phyloP scores from a whole-genome alignment of 2,329 filamentous ascomycete species.

The Ophiostoma tasmaniense region DNA sequence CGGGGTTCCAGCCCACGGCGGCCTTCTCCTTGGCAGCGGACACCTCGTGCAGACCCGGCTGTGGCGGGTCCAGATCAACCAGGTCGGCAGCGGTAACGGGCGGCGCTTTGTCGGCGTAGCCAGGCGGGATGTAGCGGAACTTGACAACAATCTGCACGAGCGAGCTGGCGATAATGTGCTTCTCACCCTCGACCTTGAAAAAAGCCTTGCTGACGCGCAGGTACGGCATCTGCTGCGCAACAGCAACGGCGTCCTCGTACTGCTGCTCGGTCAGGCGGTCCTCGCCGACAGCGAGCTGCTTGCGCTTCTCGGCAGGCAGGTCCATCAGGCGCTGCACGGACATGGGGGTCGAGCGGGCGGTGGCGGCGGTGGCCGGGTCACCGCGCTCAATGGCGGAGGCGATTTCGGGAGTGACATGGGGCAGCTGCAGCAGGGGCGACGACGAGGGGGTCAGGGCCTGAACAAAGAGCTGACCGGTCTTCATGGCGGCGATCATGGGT shows the following conservation, averaged over 20 bases:
- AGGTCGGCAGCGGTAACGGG: slow-evolving; percentile 69
- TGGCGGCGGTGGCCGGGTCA: slow-evolving; percentile 54
- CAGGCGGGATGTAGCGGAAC: slow-evolving; percentile 85
- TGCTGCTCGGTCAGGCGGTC: slow-evolving; percentile 65
- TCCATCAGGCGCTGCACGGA: slow-evolving; percentile 85
- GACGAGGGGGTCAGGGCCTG: slow-evolving; percentile 78
- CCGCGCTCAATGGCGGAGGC: slow-evolving; percentile 63
- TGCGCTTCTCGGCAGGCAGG: slow-evolving; percentile 65
- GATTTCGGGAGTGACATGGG: slow-evolving; percentile 65
- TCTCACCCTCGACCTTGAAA: slow-evolving; percentile 97
- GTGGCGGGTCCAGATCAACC: slow-evolving; percentile 83
- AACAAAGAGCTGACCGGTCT: slow-evolving; percentile 74
- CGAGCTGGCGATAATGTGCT: slow-evolving; percentile 82
- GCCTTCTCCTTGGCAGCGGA: slow-evolving; percentile 64
- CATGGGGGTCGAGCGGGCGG: slow-evolving; percentile 29
- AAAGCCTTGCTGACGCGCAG: slow-evolving; percentile 85
- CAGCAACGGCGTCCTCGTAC: slow-evolving; percentile 64
- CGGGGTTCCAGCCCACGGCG: slow-evolving; percentile 47
- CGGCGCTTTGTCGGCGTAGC: slow-evolving; percentile 60
- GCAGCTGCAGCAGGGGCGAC: slow-evolving; percentile 85
- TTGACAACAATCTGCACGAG: slow-evolving; percentile 93
- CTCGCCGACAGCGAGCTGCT: slow-evolving; percentile 60
- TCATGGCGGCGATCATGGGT: slow-evolving; percentile 75
- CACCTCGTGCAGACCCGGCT: slow-evolving; percentile 82
- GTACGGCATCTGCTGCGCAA: slow-evolving; percentile 76